Evolutionary conservation across 148 eudicot species (phyloP).

Genomic region (Rhododendron molle): DNA sequence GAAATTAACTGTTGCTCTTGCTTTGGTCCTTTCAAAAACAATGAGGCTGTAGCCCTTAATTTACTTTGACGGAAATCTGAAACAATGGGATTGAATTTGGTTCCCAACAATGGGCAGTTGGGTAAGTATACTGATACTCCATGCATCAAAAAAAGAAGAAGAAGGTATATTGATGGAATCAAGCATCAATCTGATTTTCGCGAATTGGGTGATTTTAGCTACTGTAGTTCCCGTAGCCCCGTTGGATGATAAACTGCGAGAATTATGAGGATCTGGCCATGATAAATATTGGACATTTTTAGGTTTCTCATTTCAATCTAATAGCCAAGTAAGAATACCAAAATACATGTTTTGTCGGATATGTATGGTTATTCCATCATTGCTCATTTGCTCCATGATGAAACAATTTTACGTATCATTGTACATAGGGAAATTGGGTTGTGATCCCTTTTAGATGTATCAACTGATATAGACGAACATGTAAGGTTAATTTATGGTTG

Average conservation of each 20-base stretch:
- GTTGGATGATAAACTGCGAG: neutral
- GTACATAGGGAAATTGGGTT: neutral
- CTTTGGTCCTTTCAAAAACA: neutral
- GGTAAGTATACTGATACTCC: neutral
- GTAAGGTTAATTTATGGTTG: neutral
- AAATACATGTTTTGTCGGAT: neutral
- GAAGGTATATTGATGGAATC: neutral
- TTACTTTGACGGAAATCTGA: neutral
- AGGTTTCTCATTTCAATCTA: neutral
- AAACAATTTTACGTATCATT: neutral
- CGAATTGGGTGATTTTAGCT: neutral
- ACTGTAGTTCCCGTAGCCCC: neutral
- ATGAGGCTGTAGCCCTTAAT: neutral
- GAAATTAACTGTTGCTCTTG: neutral
- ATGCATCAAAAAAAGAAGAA: neutral
- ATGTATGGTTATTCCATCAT: neutral
- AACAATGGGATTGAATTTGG: neutral
- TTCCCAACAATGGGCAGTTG: neutral
- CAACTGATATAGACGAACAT: neutral
- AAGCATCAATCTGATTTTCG: neutral
- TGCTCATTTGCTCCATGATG: neutral
- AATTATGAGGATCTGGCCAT: neutral
- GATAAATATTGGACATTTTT: neutral
- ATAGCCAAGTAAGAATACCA: neutral
- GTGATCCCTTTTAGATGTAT: neutral